Evolutionary conservation across 2,329 filamentous ascomycete species (phyloP).

Genomic region (Paraphaeosphaeria sporulosa): DNA sequence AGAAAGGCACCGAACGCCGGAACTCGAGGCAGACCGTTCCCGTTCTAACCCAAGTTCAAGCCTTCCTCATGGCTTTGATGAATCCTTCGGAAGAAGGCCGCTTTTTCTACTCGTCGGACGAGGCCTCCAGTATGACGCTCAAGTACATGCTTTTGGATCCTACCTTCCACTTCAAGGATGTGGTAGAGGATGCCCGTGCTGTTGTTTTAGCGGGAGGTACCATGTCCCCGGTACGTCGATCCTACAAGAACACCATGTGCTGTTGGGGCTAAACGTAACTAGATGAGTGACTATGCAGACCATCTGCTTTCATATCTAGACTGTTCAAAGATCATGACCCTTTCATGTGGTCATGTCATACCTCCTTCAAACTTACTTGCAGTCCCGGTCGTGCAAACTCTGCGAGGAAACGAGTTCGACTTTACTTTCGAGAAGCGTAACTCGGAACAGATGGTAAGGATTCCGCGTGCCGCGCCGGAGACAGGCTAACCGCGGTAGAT

Average conservation of each 20-base stretch:
- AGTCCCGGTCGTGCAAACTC: conserved; percentile 67
- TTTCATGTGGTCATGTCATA: conserved; percentile 95
- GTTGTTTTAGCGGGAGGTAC: conserved; percentile 94
- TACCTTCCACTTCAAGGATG: conserved; percentile 86
- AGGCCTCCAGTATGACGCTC: conserved; percentile 65
- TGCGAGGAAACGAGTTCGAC: conserved; percentile 69
- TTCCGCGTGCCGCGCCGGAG: background rate
- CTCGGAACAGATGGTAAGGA: conserved; percentile 66
- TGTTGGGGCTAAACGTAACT: conserved; percentile 12
- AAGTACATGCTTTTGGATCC: conserved; percentile 92
- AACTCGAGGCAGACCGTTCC: conserved; percentile 53
- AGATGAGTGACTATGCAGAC: conserved; percentile 85
- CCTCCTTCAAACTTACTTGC: conserved; percentile 82
- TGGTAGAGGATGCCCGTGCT: conserved; percentile 83
- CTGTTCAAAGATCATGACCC: conserved; percentile 70
- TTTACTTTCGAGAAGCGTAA: conserved; percentile 85
- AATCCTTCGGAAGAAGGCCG: conserved; percentile 77
- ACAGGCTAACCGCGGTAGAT: conserved; percentile 54
- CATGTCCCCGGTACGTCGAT: conserved; percentile 80
- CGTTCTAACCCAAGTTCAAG: conserved; percentile 68
- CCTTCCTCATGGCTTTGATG: conserved; percentile 80
- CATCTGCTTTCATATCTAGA: conserved; percentile 83
- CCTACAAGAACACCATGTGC: background rate
- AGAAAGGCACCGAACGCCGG: conserved; percentile 15
- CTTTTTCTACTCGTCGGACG: conserved; percentile 63